Evolutionary conservation across 441 rosid species (phyloP), one percentile per base, ranked within the genome.

Genomic region (Raphanus hybrid): DNA sequence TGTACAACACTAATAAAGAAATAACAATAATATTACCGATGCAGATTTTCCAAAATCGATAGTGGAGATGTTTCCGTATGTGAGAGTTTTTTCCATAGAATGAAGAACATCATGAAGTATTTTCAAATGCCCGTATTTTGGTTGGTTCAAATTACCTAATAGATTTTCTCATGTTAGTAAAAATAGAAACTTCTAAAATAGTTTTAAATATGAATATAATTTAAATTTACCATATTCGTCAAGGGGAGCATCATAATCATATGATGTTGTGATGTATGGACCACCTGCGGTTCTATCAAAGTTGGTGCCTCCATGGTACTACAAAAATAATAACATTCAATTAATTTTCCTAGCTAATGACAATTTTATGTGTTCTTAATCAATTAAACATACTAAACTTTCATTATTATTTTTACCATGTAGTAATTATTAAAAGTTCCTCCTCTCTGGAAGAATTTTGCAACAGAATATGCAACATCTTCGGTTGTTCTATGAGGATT

Each of bases 171-270:
- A 4, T 10, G 32, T 3, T 39, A 6, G 26, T 23, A 23, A 23
- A 23, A 14, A 12, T 14, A 16, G 3, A 43, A 7, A 1, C 1
- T 2, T 14, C 1, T 20, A 34, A n/a, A 45, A 65, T 0, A 0
- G 10, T 20, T 14, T 16, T 0, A 66, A 18, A 14, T 48, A 50
- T 14, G 3, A 50, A 5, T 50, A 14, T 14, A 14, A 5, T 55
- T 8, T n/a, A 32, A 10, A 50, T 1, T 64, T 62, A 92, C 97
- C 97, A 71, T 64, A 90, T 81, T 93, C 96, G 11, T 91, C 87
- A 6, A 92, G 81, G 96, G 93, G 18, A 91, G 52, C 96, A 83
- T 90, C 85, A n/a, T 92, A 90, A 63, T 90, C 94, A 57, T 92
- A 90, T 3, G 87, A 29, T 8, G 55, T 48, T 48, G 55, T 48